Evolutionary conservation across 345 rosid genomes (phyloP).

Genomic region (Euphorbia pulcherrima): DNA sequence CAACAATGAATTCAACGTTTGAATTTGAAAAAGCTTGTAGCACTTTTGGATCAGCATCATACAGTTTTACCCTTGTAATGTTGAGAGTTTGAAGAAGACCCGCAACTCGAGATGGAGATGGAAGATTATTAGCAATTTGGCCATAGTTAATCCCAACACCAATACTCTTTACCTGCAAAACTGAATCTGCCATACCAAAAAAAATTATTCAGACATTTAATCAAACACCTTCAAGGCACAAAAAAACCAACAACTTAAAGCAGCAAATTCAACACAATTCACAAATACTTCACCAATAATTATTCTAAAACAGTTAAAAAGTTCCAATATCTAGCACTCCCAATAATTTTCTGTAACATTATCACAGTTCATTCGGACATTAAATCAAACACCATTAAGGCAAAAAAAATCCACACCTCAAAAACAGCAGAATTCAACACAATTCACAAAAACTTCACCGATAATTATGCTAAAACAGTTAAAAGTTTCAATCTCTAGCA

Average conservation of each 20-base stretch:
- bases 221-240: background rate
- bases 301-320: too few relatives aligned
- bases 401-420: background rate
- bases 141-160: constrained; percentile 91
- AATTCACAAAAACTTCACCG: background rate
- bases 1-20: constrained; percentile 64
- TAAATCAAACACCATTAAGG: background rate
- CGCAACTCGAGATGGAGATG: constrained; percentile 60
- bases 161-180: constrained; percentile 18
- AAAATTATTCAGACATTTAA: background rate
- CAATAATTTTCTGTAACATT: background rate
- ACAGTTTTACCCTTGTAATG: constrained; percentile 66
- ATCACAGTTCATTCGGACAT: background rate
- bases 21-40: constrained; percentile 66
- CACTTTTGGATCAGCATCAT: constrained; percentile 82
- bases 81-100: constrained; percentile 58
- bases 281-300: background rate
- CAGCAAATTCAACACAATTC: too few relatives aligned
- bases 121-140: constrained; percentile 81
- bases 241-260: too few relatives aligned
- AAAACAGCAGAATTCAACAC: background rate
- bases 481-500: background rate
- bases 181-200: constrained; percentile 18
- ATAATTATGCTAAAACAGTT: too few relatives aligned
- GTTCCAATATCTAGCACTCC: background rate